These are phyloP conservation scores for Penicillium malachiteum DNA, from an alignment of 495 filamentous ascomycete species.

Conservation along the genomic window DNA sequence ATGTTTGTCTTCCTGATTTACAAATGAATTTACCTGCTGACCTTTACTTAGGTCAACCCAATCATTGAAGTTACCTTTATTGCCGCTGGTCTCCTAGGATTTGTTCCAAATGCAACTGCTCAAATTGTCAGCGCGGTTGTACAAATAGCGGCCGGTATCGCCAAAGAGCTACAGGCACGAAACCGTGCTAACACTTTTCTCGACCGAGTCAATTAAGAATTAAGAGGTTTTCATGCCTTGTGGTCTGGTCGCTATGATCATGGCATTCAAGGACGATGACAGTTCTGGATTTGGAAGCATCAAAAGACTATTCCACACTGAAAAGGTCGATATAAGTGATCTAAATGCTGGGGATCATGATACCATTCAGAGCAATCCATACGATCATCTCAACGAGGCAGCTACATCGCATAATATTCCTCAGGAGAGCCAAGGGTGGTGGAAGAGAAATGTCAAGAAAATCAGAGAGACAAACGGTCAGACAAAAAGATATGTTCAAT, in stretches of 20 bases:
- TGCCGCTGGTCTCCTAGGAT: constrained; percentile 5
- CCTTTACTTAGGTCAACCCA: constrained; percentile 3
- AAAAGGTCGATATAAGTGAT: constrained; percentile 12
- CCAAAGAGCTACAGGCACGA: constrained; percentile 12
- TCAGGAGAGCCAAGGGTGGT: background rate
- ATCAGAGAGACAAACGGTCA: constrained; percentile 11
- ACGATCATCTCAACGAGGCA: constrained; percentile 6
- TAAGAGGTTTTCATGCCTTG: constrained; percentile 54
- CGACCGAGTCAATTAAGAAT: constrained; percentile 55
- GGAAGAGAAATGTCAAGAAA: constrained; percentile 4
- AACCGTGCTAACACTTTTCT: constrained; percentile 16
- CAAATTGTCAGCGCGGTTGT: constrained; percentile 7
- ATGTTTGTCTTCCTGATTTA: background rate
- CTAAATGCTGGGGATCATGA: background rate
- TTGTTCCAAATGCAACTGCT: constrained; percentile 4
- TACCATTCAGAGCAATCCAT: constrained; percentile 8
- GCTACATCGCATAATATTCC: background rate
- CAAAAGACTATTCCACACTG: constrained; percentile 4
- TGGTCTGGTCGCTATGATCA: constrained; percentile 54
- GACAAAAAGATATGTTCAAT: constrained; percentile 7
- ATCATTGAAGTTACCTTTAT: constrained; percentile 16
- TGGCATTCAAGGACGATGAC: constrained; percentile 26
- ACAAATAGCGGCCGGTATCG: constrained; percentile 9
- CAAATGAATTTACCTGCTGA: background rate
- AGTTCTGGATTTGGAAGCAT: background rate